A percentile compares a stretch with the other conserved stretches of the same genome.
These are phyloP conservation scores for Apiospora marii DNA, from an alignment of 2,329 filamentous ascomycete species.

Conservation along the genomic window DNA sequence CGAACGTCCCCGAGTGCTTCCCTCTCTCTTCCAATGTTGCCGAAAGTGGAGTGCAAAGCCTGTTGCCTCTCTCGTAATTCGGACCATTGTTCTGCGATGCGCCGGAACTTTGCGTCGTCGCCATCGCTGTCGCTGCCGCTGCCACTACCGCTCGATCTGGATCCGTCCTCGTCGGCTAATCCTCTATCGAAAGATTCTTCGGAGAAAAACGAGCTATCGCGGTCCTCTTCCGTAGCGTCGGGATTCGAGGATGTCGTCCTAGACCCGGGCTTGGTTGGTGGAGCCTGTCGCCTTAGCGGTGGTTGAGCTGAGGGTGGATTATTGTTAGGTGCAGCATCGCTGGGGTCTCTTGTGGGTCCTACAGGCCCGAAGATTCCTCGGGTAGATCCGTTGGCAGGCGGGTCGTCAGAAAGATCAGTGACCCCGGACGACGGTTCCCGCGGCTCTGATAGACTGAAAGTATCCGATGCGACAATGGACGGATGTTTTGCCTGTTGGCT, in stretches of 20 bases:
- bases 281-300: neutral
- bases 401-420: slow-evolving; percentile 1
- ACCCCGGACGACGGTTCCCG: neutral
- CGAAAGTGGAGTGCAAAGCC: slow-evolving; percentile 16
- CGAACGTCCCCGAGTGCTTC: slow-evolving; percentile 34
- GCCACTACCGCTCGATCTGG: neutral
- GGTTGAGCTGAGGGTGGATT: slow-evolving; percentile 3
- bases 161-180: neutral
- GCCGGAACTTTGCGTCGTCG: slow-evolving; percentile 8
- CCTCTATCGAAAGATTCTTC: neutral
- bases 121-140: slow-evolving; percentile 18
- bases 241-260: neutral
- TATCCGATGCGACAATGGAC: neutral
- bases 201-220: neutral
- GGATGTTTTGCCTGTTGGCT: neutral
- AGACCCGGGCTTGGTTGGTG: neutral
- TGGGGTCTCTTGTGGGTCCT: slow-evolving; percentile 3
- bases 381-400: slow-evolving; percentile 13
- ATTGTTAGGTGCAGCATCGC: neutral
- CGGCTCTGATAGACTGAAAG: neutral
- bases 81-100: slow-evolving; percentile 24
- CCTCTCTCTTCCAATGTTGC: slow-evolving; percentile 32
- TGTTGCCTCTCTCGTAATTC: slow-evolving; percentile 22
- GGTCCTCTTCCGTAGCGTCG: neutral
- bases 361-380: neutral